These are phyloP conservation scores for Plasmopara viticola DNA, from an alignment of 352 stramenopile genomes.

Conservation along the genomic window DNA sequence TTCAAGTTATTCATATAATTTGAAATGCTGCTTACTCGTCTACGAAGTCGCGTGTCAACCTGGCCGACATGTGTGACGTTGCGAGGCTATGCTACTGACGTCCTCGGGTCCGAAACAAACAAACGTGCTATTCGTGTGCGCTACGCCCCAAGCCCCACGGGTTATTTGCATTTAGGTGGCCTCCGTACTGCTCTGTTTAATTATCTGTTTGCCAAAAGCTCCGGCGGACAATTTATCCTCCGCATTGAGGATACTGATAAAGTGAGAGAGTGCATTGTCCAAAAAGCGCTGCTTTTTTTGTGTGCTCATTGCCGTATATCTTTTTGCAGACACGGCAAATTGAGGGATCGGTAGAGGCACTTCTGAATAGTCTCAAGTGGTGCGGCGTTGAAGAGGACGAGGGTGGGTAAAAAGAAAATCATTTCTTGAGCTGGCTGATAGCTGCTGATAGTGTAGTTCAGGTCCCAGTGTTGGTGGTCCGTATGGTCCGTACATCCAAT, in stretches of 20 bases:
- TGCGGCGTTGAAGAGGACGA: constrained; percentile 97
- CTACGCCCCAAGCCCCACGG: constrained; percentile 88
- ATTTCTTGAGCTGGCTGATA: background rate
- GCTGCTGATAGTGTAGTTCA: constrained; percentile 18
- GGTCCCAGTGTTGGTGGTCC: constrained; percentile 84
- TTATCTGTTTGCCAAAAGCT: constrained; percentile 86
- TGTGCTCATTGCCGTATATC: constrained; percentile 6
- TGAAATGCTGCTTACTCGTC: constrained; percentile 19
- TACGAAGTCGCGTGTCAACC: constrained; percentile 10
- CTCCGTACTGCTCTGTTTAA: constrained; percentile 91
- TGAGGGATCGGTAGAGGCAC: constrained; percentile 73
- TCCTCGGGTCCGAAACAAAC: constrained; percentile 2
- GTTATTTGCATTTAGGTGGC: constrained; percentile 86
- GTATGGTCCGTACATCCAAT: constrained; percentile 96
- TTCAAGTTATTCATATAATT: no score
- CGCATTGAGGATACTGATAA: constrained; percentile 92
- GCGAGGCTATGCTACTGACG: constrained; percentile 16
- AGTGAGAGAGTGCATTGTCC: constrained; percentile 16
- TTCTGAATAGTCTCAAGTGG: constrained; percentile 89
- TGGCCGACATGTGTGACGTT: constrained; percentile 8
- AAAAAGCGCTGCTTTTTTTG: background rate
- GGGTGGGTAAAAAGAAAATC: constrained; percentile 33
- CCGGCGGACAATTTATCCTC: constrained; percentile 82
- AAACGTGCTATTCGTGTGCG: constrained; percentile 52
- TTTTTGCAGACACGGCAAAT: constrained; percentile 69